Evolutionary conservation across 1,139 yeast genomes (phyloP).

Genomic region (Yamadazyma dushanensis): DNA sequence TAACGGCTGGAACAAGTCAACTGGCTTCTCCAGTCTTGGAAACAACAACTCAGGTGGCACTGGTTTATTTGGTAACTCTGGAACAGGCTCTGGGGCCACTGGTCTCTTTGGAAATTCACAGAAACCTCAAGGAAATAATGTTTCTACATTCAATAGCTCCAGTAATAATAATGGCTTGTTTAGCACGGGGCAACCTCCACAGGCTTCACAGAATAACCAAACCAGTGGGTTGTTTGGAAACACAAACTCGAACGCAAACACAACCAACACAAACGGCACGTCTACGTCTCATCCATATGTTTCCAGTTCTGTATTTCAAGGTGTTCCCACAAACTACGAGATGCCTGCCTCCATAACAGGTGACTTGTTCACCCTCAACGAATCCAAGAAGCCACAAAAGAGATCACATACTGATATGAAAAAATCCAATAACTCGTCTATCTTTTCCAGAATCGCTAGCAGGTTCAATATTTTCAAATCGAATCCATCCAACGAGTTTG

Average conservation of each 20-base stretch:
- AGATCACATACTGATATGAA: background rate
- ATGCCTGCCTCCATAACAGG: slow-evolving; percentile 45
- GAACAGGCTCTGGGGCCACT: background rate
- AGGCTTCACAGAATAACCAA: slow-evolving; percentile 18
- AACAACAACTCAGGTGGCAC: slow-evolving; percentile 6
- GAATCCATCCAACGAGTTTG: slow-evolving; percentile 1
- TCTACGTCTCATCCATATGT: slow-evolving; percentile 9
- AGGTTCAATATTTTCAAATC: slow-evolving; percentile 35
- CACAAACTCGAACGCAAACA: background rate
- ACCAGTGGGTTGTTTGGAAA: slow-evolving; percentile 5
- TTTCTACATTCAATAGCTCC: slow-evolving; percentile 5
- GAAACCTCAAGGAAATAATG: no score
- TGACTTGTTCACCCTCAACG: slow-evolving; percentile 20
- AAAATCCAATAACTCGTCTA: slow-evolving; percentile 19
- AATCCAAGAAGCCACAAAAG: slow-evolving; percentile 2
- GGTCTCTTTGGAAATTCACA: slow-evolving; percentile 5
- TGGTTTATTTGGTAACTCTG: slow-evolving; percentile 19
- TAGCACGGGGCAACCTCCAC: no score
- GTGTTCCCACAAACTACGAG: slow-evolving; percentile 11
- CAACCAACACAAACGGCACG: background rate
- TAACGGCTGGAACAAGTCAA: slow-evolving; percentile 14
- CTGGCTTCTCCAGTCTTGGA: slow-evolving; percentile 25
- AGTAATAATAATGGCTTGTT: no score
- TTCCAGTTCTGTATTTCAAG: slow-evolving; percentile 12
- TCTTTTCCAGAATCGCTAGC: slow-evolving; percentile 38